These are phyloP conservation scores for Zopfochytrium polystomum DNA, from an alignment of 371 early-diverging fungal genomes.

Conservation along the genomic window DNA sequence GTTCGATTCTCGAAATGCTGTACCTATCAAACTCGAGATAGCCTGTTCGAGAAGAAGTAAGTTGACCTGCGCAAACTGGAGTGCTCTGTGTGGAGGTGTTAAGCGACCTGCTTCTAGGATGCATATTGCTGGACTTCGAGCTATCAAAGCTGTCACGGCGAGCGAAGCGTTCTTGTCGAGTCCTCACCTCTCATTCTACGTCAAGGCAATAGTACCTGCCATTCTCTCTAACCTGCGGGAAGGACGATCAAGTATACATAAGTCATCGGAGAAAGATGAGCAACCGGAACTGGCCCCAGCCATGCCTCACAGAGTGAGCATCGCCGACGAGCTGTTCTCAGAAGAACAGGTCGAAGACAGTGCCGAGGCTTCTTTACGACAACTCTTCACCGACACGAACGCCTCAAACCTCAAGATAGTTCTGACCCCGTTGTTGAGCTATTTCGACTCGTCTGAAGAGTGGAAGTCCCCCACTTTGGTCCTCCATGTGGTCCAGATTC, in stretches of 20 bases:
- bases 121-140: slow-evolving; percentile 44
- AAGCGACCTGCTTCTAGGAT: no score
- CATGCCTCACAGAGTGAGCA: no score
- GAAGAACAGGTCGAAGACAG: slow-evolving; percentile 29
- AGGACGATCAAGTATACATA: background rate
- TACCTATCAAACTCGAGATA: slow-evolving; percentile 46
- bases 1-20: slow-evolving; percentile 59
- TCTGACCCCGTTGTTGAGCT: slow-evolving; percentile 34
- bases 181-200: slow-evolving; percentile 20
- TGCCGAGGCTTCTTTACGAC: slow-evolving; percentile 46
- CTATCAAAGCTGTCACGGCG: slow-evolving; percentile 30
- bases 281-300: no score
- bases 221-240: slow-evolving; percentile 24
- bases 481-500: slow-evolving; percentile 54
- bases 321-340: slow-evolving; percentile 38
- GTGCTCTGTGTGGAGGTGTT: no score
- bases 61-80: slow-evolving; percentile 9
- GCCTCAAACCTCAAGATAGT: slow-evolving; percentile 49
- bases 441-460: slow-evolving; percentile 54
- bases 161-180: slow-evolving; percentile 34
- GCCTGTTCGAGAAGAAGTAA: slow-evolving; percentile 43
- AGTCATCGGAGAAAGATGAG: no score
- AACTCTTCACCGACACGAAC: slow-evolving; percentile 51
- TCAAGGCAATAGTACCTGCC: slow-evolving; percentile 34
- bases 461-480: slow-evolving; percentile 60